Evolutionary conservation across 2,329 filamentous ascomycete species (phyloP), one percentile per base, ranked within the genome.

Genomic region (Verticillium isaacii): DNA sequence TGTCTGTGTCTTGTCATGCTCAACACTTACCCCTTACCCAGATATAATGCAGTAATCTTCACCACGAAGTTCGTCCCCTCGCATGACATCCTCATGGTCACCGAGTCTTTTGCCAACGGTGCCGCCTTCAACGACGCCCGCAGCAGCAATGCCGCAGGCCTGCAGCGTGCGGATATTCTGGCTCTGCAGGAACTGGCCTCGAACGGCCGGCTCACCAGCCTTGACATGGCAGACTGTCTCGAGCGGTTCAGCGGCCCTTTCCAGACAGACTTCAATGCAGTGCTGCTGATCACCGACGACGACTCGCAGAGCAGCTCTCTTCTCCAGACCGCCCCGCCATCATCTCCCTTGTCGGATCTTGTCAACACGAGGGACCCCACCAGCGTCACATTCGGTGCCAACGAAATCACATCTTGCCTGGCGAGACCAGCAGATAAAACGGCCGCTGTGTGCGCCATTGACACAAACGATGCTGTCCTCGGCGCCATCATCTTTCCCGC

Each of bases 21-120:
- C 45, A 52, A 11, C 19, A 25, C 45, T 52, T 5, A 52, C 23
- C 19, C 14, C 11, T 1, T 25, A 19, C n/a, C 34, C 62, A 82
- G 81, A 68, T 83, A 82, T 78, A 83, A 84, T 78, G 74, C 80
- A 63, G 68, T 82, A 72, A 75, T 83, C 56, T 80, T 78, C 62
- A 76, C 75, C 62, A 77, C 76, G 12, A 73, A 75, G 56, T 70
- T 73, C 45, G 71, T 71, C 36, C 61, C 71, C n/a, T 65, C 68
- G 60, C 71, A 72, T 61, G 71, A 71, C 52, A 64, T 76, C 23
- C 66, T 76, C 52, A 68, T 77, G 57, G 75, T 78, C 58, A 70
- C 72, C 56, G 67, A 69, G 39, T 69, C 69, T 39, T 79, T 79
- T 63, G 61, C 75, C 55, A 65, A 66, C 23, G 75, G 77, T 25